These are phyloP conservation scores for Geotrichum australiense DNA, from an alignment of 1,139 yeast species.

Conservation along the genomic window DNA sequence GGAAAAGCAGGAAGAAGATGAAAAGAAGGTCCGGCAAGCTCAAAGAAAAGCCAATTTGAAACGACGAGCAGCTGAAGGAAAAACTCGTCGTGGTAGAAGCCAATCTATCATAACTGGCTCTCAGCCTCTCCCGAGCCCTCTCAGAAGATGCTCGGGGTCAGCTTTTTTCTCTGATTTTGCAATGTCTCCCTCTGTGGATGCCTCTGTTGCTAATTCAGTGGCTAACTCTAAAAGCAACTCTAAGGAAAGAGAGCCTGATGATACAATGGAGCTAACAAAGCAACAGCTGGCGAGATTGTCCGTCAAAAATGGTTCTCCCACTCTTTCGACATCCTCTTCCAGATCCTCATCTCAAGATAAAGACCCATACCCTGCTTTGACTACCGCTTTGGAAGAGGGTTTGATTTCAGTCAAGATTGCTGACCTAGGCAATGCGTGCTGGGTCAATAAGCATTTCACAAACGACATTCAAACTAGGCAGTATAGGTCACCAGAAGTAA, in stretches of 20 bases:
- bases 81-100: constrained; percentile 40
- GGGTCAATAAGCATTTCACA: constrained; percentile 64
- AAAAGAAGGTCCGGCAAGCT: constrained; percentile 18
- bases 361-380: constrained; percentile 11
- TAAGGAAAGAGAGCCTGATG: constrained; percentile 3
- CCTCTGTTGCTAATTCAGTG: constrained; percentile 15
- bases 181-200: constrained; percentile 21
- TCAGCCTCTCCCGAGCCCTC: constrained; percentile 77
- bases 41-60: constrained; percentile 51
- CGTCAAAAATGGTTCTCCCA: constrained; percentile 1
- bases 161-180: constrained; percentile 25
- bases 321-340: constrained; percentile 10
- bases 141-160: constrained; percentile 34
- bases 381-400: constrained; percentile 33
- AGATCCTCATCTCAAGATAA: constrained; percentile 16
- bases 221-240: constrained; percentile 14
- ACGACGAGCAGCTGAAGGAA: constrained; percentile 19
- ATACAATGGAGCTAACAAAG: not conserved
- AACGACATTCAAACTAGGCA: constrained; percentile 84
- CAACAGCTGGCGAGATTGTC: not conserved
- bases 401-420: constrained; percentile 59
- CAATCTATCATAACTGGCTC: constrained; percentile 78
- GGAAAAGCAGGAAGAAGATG: constrained; percentile 41
- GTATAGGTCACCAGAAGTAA: constrained; percentile 75
- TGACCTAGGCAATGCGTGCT: constrained; percentile 83